Evolutionary conservation across 2,329 filamentous ascomycete genomes (phyloP).

Genomic region (Penicillium nordicum): DNA sequence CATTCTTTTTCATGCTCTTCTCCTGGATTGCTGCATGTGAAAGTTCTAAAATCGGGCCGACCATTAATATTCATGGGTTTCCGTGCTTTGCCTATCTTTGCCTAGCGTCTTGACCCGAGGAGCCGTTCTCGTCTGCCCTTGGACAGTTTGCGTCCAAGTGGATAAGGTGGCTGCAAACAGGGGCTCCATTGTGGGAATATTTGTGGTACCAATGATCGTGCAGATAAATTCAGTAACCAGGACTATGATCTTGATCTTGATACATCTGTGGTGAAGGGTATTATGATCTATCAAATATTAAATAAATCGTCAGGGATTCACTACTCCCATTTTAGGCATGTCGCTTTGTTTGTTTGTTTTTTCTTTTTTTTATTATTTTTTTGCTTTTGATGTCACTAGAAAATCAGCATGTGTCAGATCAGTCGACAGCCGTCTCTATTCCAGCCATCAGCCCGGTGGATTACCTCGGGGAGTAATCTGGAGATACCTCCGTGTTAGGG

Average conservation of each 20-base stretch:
- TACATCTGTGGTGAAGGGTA: neutral
- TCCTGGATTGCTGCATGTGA: conserved; percentile 9
- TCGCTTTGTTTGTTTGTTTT: neutral
- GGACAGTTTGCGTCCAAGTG: conserved; percentile 6
- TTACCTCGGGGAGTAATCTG: conserved; percentile 3
- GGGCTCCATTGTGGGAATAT: neutral
- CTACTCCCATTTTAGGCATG: neutral
- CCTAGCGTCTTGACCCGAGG: conserved; percentile 11
- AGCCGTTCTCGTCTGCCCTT: conserved; percentile 1
- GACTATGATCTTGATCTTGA: neutral
- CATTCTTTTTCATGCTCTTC: conserved; percentile 1
- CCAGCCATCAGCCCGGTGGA: neutral
- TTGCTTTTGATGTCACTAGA: neutral
- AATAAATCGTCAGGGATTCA: neutral
- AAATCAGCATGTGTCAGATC: conserved; percentile 9
- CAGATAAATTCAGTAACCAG: neutral
- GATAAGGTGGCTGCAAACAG: conserved; percentile 11
- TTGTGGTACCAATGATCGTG: neutral
- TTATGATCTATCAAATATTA: conserved; percentile 7
- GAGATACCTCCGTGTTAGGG: conserved; percentile 6
- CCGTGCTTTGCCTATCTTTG: conserved; percentile 5
- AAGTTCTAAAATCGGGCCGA: conserved; percentile 10
- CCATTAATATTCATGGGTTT: neutral
- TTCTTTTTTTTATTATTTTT: neutral
- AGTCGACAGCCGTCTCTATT: conserved; percentile 3